phyloP scores from a whole-genome alignment of 257 asterid species.

The Coffea eugenioides region DNA sequence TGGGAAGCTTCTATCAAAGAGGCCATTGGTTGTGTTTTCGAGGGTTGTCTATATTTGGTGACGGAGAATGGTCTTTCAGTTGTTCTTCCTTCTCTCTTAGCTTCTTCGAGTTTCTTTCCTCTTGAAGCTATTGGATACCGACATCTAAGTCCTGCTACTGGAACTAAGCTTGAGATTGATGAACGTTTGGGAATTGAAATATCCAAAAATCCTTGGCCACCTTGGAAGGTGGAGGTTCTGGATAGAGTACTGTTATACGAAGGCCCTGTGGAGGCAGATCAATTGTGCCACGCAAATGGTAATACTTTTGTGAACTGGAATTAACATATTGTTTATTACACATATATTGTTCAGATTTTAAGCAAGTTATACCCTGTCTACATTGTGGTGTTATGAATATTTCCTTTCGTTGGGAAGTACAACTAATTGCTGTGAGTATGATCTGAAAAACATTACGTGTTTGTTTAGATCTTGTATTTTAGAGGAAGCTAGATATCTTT shows the following conservation, averaged over 20 bases:
- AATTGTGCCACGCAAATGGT: constrained; percentile 85
- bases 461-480: neutral
- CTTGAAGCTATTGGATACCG: constrained; percentile 78
- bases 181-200: constrained; percentile 41
- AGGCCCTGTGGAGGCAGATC: constrained; percentile 84
- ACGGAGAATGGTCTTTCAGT: constrained; percentile 74
- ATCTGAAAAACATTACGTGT: neutral
- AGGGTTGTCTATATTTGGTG: constrained; percentile 74
- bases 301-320: constrained; percentile 22
- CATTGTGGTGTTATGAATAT: neutral
- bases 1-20: constrained; percentile 51
- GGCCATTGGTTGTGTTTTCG: constrained; percentile 82
- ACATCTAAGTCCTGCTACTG: constrained; percentile 35
- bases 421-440: neutral
- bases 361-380: neutral
- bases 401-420: neutral
- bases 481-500: neutral
- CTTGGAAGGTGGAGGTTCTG: constrained; percentile 91
- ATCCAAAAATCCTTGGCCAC: constrained; percentile 47
- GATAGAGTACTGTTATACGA: constrained; percentile 77
- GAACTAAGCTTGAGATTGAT: constrained; percentile 33
- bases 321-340: constrained; percentile 8
- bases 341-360: neutral
- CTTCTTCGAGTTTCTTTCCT: constrained; percentile 59
- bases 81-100: constrained; percentile 81